A percentile compares a stretch with the other conserved stretches of the same genome.
Evolutionary conservation across 768 basidiomycete species (phyloP).

Genomic region (Boletus pseudopeckii): DNA sequence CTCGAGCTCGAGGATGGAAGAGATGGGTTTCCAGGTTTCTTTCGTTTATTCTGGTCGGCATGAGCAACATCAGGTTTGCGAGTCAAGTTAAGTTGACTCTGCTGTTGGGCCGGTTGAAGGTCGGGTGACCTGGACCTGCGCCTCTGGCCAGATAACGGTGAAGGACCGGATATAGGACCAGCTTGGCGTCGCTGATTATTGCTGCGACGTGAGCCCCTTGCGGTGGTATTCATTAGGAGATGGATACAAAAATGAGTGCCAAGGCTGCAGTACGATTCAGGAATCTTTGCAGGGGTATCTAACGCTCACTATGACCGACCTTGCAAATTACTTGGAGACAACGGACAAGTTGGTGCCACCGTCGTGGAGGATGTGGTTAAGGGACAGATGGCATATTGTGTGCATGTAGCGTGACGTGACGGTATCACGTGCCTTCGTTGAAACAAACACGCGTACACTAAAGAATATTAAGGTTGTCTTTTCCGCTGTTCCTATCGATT

Average conservation of each 20-base stretch:
- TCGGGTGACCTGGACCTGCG: slow-evolving; percentile 37
- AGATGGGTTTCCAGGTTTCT: slow-evolving; percentile 21
- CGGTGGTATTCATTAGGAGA: slow-evolving; percentile 21
- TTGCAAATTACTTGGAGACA: background rate
- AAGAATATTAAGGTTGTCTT: no score
- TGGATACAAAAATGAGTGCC: background rate
- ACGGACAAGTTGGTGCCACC: background rate
- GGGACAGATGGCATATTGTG: background rate
- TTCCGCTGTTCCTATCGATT: background rate
- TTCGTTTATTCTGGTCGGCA: slow-evolving; percentile 29
- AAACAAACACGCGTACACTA: background rate
- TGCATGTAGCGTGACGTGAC: slow-evolving; percentile 3
- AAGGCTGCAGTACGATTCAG: background rate
- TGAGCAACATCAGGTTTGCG: slow-evolving; percentile 24
- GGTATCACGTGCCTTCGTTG: slow-evolving; percentile 11
- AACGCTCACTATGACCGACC: slow-evolving; percentile 1
- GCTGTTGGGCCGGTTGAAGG: slow-evolving; percentile 19
- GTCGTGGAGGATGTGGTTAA: slow-evolving; percentile 12
- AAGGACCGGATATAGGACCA: slow-evolving; percentile 14
- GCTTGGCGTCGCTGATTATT: slow-evolving; percentile 26
- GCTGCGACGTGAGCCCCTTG: slow-evolving; percentile 26
- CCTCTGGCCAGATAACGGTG: slow-evolving; percentile 18
- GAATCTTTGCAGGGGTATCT: background rate
- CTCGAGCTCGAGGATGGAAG: slow-evolving; percentile 16
- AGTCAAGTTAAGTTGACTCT: slow-evolving; percentile 1